Conservation (phyloP, 164 flowering plant species). For the Akebia trifoliata region DNA sequence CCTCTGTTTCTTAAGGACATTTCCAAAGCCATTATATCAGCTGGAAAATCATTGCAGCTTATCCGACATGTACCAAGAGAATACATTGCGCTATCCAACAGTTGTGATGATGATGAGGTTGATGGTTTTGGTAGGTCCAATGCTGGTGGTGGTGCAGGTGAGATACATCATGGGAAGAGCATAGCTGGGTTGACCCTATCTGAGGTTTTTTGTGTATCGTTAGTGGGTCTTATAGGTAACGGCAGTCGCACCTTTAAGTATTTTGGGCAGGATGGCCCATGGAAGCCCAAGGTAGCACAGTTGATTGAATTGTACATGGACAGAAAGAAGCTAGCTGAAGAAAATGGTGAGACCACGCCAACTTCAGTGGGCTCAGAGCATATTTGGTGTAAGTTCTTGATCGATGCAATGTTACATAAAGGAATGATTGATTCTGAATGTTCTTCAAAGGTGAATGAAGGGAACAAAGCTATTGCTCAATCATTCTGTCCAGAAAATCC, state of each 20-base stretch:
- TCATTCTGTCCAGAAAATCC: slow-evolving; percentile 80
- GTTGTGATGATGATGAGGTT: slow-evolving; percentile 18
- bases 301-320: slow-evolving; percentile 17
- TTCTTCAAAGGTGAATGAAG: slow-evolving; percentile 19
- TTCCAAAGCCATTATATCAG: slow-evolving; percentile 74
- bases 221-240: slow-evolving; percentile 71
- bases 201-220: slow-evolving; percentile 71
- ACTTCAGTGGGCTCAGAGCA: slow-evolving; percentile 29
- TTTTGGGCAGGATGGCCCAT: slow-evolving; percentile 39
- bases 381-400: slow-evolving; percentile 54
- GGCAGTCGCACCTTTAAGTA: slow-evolving; percentile 59
- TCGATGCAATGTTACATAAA: slow-evolving; percentile 39
- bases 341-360: slow-evolving; percentile 19
- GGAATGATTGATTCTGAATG: slow-evolving; percentile 11
- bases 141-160: slow-evolving; percentile 8
- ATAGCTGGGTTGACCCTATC: slow-evolving; percentile 63
- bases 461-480: slow-evolving; percentile 8
- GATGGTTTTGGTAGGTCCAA: slow-evolving; percentile 21
- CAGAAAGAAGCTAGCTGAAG: slow-evolving; percentile 19
- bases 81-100: slow-evolving; percentile 9
- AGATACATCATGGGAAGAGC: slow-evolving; percentile 18
- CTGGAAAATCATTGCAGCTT: slow-evolving; percentile 94
- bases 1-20: slow-evolving; percentile 79
- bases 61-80: slow-evolving; percentile 51
- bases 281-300: slow-evolving; percentile 14